phyloP scores from a whole-genome alignment of 768 basidiomycete genomes.

The Ramaria rubella region DNA sequence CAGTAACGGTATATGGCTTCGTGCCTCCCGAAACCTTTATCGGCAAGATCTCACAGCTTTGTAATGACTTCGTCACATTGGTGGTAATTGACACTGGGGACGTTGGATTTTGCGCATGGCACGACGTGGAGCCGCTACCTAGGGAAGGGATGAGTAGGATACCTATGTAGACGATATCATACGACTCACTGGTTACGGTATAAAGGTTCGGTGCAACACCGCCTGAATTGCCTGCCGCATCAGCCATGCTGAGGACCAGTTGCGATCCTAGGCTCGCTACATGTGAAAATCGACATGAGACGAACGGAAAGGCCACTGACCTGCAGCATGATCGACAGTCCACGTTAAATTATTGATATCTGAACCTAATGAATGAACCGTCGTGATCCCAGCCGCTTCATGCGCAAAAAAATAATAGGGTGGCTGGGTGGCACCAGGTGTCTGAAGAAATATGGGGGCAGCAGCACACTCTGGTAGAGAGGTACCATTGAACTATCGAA shows the following conservation, averaged over 20 bases:
- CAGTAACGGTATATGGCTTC: constrained; percentile 38
- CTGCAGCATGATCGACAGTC: constrained; percentile 33
- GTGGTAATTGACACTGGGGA: constrained; percentile 9
- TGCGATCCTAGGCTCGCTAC: constrained; percentile 29
- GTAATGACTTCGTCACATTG: constrained; percentile 16
- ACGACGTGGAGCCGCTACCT: constrained; percentile 23
- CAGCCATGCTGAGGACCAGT: constrained; percentile 39
- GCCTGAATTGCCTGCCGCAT: constrained; percentile 37
- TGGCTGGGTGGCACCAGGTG: constrained; percentile 10
- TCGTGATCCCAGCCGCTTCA: constrained; percentile 30
- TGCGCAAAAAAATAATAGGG: constrained; percentile 41
- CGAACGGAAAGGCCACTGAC: constrained; percentile 23
- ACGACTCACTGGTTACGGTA: constrained; percentile 1
- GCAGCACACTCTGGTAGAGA: not conserved
- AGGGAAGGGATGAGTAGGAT: not conserved
- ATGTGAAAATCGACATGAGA: not conserved
- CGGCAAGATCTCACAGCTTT: constrained; percentile 44
- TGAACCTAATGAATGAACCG: constrained; percentile 30
- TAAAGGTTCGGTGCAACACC: constrained; percentile 28
- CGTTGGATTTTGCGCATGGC: constrained; percentile 35
- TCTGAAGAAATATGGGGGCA: not conserved
- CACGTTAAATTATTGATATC: constrained; percentile 30
- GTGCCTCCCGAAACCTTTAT: constrained; percentile 37
- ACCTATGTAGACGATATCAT: not conserved
- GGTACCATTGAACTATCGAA: not conserved